Evolutionary conservation across 345 rosid species (phyloP).

Genomic region (Citrus mangshanensis): DNA sequence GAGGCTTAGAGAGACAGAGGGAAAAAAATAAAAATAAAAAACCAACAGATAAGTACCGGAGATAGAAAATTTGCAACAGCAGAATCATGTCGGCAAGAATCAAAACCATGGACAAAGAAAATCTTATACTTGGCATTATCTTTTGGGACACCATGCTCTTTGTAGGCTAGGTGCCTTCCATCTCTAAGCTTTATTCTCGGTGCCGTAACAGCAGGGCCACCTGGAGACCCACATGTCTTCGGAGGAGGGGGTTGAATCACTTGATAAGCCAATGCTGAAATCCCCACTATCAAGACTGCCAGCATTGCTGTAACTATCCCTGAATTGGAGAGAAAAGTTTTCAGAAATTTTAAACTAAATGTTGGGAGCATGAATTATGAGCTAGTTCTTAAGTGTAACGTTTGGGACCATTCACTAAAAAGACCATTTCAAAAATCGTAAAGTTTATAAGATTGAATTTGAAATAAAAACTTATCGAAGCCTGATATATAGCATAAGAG

Average conservation of each 20-base stretch:
- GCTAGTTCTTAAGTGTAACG: not conserved
- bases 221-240: conserved; percentile 40
- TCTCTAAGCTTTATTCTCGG: conserved; percentile 57
- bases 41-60: conserved; percentile 29
- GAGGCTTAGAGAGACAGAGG: not conserved
- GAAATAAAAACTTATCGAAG: not conserved
- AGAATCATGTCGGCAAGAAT: conserved; percentile 44
- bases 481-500: not conserved
- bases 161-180: conserved; percentile 63
- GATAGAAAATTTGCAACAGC: conserved; percentile 29
- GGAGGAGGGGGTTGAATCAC: conserved; percentile 52
- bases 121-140: conserved; percentile 44
- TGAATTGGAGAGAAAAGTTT: conserved; percentile 12
- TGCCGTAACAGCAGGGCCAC: conserved; percentile 48
- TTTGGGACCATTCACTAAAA: not conserved
- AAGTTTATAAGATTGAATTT: not conserved
- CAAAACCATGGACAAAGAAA: conserved; percentile 47
- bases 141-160: conserved; percentile 52
- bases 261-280: conserved; percentile 41
- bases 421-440: not conserved
- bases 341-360: not conserved
- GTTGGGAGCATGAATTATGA: not conserved
- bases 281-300: conserved; percentile 33
- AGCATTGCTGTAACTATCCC: conserved; percentile 36
- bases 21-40: conserved; percentile 3